These are phyloP conservation scores for Camelina sativa DNA, from an alignment of 345 rosid genomes.

Conservation along the genomic window DNA sequence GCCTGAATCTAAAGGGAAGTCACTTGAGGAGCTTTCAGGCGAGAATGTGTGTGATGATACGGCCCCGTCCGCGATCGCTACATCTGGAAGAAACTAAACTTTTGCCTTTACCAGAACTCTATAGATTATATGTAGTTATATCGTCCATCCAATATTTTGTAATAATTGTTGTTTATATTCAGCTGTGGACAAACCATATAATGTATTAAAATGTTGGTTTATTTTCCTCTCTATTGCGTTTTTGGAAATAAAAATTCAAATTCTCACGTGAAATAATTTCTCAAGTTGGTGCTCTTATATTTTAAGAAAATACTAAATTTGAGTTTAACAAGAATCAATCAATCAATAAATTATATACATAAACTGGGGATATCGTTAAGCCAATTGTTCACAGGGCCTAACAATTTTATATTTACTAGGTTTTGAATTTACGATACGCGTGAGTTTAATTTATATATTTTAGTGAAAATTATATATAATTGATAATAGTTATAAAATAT, in stretches of 20 bases:
- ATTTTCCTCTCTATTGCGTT: background rate
- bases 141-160: background rate
- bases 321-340: too few relatives aligned
- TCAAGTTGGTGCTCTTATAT: background rate
- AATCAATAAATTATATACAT: too few relatives aligned
- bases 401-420: too few relatives aligned
- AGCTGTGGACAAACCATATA: background rate
- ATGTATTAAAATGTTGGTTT: background rate
- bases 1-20: constrained; percentile 60
- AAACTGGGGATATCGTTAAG: too few relatives aligned
- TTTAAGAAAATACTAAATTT: too few relatives aligned
- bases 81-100: background rate
- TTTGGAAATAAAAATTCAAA: background rate
- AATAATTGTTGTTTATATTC: constrained; percentile 8
- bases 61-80: background rate
- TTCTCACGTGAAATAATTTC: background rate
- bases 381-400: too few relatives aligned
- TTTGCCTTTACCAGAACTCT: background rate
- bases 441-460: too few relatives aligned
- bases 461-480: too few relatives aligned
- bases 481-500: too few relatives aligned
- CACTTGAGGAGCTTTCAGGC: constrained; percentile 58
- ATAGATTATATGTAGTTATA: background rate
- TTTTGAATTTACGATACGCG: too few relatives aligned
- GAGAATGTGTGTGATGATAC: constrained; percentile 49